Evolutionary conservation across 768 basidiomycete genomes (phyloP), one percentile per base, ranked within the genome.

Genomic region (Suillus americanus): DNA sequence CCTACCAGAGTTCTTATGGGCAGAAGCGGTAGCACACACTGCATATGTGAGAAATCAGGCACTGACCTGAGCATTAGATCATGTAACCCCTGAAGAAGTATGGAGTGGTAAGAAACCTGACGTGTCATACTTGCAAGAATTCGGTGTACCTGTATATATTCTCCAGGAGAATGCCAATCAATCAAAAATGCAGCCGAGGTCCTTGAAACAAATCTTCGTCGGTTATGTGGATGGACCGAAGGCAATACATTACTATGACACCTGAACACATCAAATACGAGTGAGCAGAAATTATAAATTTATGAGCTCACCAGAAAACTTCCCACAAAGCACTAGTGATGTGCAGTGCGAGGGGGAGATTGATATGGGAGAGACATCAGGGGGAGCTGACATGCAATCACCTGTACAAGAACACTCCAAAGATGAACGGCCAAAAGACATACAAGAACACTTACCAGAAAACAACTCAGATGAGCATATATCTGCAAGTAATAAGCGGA

Each of bases 1-100:
- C 5, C 18, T 79, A 0, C 77, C 74, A n/a, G 37, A 51, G 1
- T 72, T 63, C 23, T 63, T 77, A 13, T 81, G 80, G 78, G 73
- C 73, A 0, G 72, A 79, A 35, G 78, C 76, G 0, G 64, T 74
- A 9, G 4, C 43, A 0, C 68, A 79, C 57, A 70, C 73, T 0
- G 64, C 53, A 12, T 77, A 79, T 57, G 20, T 80, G 0, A 63
- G 69, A 12, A 81, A 79, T 62, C 54, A 46, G 0, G 43, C 54
- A 0, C 56, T 25, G 3, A 69, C 64, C 0, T 30, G 25, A 3
- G 41, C 63, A 0, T 0, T 64, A 2, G n/a, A 41, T 1, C 40
- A 30, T 7, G 20, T 14, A 2, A 64, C 55, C 2, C 64, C 62
- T 0, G 23, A 40, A 9, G 13, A 75, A 54, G 23, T 57, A 1